Evolutionary conservation across 148 eudicot species (phyloP).

Genomic region (Chenopodium suecicum): DNA sequence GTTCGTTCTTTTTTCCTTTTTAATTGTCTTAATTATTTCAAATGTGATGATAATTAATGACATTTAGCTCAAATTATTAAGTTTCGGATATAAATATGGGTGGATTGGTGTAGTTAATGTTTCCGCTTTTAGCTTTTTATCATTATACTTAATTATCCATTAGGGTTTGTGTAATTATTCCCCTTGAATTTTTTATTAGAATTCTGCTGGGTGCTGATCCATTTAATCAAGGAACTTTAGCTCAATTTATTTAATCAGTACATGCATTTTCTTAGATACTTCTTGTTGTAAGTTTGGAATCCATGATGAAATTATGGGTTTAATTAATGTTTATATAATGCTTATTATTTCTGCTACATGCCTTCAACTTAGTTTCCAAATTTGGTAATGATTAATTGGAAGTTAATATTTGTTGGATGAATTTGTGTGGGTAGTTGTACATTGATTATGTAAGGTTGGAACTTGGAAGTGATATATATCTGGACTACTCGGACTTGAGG

Average conservation of each 20-base stretch:
- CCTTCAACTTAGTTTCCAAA: background rate
- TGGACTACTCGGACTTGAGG: background rate
- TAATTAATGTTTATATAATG: no score
- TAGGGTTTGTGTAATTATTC: no score
- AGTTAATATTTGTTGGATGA: background rate
- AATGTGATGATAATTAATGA: background rate
- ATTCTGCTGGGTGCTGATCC: no score
- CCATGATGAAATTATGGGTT: background rate
- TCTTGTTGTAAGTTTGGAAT: no score
- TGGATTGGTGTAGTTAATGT: background rate
- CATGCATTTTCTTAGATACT: no score
- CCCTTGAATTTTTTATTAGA: no score
- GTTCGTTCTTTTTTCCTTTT: slow-evolving; percentile 23
- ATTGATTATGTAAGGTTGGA: background rate
- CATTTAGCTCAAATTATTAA: background rate
- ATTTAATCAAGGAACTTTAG: no score
- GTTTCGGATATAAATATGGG: no score
- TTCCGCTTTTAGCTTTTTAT: background rate
- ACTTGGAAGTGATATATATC: background rate
- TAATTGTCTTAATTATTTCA: background rate
- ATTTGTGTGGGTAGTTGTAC: background rate
- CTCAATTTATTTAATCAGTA: no score
- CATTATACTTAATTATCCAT: no score
- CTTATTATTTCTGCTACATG: background rate
- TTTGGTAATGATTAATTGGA: background rate